phyloP scores from a whole-genome alignment of 2,329 filamentous ascomycete species.

The Didymella sp. region DNA sequence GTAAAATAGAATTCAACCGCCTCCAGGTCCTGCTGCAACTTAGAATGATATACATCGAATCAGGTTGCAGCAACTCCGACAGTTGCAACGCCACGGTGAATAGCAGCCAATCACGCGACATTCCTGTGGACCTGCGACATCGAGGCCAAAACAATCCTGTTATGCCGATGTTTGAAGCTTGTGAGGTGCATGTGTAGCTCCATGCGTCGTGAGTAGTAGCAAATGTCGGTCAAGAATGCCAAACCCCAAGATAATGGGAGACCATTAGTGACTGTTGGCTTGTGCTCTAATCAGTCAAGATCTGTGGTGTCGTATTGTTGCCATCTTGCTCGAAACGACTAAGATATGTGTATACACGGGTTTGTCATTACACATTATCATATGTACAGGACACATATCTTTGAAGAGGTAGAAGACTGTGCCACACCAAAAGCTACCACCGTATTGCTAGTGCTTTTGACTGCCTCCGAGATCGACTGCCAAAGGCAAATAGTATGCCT shows the following conservation, averaged over 20 bases:
- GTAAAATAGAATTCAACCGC: slow-evolving; percentile 16
- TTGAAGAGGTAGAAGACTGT: not conserved
- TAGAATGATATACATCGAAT: slow-evolving; percentile 24
- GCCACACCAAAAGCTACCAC: not conserved
- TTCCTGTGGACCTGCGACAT: not conserved
- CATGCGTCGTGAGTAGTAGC: not conserved
- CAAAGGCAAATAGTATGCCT: not conserved
- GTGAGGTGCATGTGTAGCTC: not conserved
- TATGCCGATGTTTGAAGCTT: not conserved
- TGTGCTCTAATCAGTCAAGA: not conserved
- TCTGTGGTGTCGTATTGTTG: not conserved
- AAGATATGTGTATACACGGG: not conserved
- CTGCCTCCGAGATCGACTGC: not conserved
- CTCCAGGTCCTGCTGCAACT: slow-evolving; percentile 16
- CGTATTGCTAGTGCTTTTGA: not conserved
- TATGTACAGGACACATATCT: slow-evolving; percentile 2
- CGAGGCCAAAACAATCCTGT: not conserved
- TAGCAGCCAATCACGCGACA: slow-evolving; percentile 25
- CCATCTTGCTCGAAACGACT: not conserved
- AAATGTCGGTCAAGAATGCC: not conserved
- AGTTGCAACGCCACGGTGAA: slow-evolving; percentile 26
- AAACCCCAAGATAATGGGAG: not conserved
- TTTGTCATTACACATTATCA: slow-evolving; percentile 11
- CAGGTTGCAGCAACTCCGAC: slow-evolving; percentile 25
- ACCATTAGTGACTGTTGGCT: not conserved